Evolutionary conservation across 768 basidiomycete species (phyloP), one percentile per base, ranked within the genome.

Genomic region (Termitomyces sp.): DNA sequence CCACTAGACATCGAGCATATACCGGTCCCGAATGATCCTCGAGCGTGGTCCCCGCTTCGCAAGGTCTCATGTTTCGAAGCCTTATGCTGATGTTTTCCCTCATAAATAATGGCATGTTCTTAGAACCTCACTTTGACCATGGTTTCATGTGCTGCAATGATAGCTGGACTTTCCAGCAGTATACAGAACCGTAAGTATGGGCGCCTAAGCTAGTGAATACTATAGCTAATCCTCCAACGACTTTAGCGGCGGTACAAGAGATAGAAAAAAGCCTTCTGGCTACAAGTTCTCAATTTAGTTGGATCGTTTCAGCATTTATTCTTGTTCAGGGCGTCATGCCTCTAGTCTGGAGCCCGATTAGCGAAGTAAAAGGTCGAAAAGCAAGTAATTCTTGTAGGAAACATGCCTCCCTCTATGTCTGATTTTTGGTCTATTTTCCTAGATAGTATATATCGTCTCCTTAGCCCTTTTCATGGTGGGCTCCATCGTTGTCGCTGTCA

Each of bases 311-410:
- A 0, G 59, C 86, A n/a, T 92, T 89, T 68, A 88, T 90, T 57
- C 70, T 86, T 2, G 64, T 89, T 12, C 91, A 92, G 68, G 90
- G 91, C 3, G 68, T 73, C 12, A 70, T 84, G 54, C 91, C 90
- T 0, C 64, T 89, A 12, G 36, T 86, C 4, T 91, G 90, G 90
- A 81, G 77, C 54, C 79, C 83, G 0, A 71, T 87, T 26, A 86
- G 85, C 55, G 91, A 93, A 69, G 80, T 92, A 33, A 85, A 83
- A 65, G 91, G 90, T 8, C 75, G 90, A 54, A 91, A 84, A 76
- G 85, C 84, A 60, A 22, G 76, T 67, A 20, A 7, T 29, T 31
- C 29, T 12, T 20, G 22, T 24, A 3, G 26, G 4, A 20, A 10
- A 10, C 9, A 37, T 22, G 3, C n/a, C 4, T 15, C 24, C 4